Percentiles rank a stretch among this genome's conserved stretches.
phyloP scores from a whole-genome alignment of 202 grass and related monocot genomes.

The Saccharum hybrid region DNA sequence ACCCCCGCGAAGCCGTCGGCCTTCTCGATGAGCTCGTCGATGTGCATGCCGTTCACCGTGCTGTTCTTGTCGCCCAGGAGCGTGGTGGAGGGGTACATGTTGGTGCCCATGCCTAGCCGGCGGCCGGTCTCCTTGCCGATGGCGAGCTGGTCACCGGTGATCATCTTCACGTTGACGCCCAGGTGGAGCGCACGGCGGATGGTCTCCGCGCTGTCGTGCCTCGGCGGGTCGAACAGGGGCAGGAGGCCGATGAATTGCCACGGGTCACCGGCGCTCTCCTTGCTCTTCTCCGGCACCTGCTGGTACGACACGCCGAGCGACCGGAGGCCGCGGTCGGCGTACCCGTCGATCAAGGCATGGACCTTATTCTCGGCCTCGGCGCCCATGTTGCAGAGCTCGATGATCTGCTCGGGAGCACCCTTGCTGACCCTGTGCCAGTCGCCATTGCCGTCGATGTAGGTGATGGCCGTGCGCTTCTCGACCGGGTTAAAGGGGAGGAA shows the following conservation, averaged over 20 bases:
- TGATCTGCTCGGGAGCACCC: constrained; percentile 90
- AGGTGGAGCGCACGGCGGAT: constrained; percentile 81
- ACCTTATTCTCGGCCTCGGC: constrained; percentile 62
- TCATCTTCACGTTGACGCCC: constrained; percentile 95
- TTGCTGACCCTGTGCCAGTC: constrained; percentile 92
- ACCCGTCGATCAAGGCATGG: constrained; percentile 62
- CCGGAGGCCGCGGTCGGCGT: constrained; percentile 80
- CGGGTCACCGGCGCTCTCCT: constrained; percentile 67
- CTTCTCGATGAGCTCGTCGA: constrained; percentile 92
- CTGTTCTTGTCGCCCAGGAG: constrained; percentile 74
- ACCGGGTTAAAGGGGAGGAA: constrained; percentile 98
- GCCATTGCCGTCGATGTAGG: constrained; percentile 77
- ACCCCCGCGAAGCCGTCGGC: constrained; percentile 93
- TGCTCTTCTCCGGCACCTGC: constrained; percentile 77
- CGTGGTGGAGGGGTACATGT: constrained; percentile 89
- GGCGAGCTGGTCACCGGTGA: constrained; percentile 92
- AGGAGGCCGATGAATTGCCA: constrained; percentile 90
- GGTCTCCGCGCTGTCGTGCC: constrained; percentile 93
- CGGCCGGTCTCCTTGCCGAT: constrained; percentile 90
- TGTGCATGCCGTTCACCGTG: constrained; percentile 60
- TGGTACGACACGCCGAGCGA: constrained; percentile 80
- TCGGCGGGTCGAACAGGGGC: constrained; percentile 85
- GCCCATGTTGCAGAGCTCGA: constrained; percentile 79
- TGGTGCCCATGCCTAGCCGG: constrained; percentile 87
- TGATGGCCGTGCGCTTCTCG: constrained; percentile 92